Conservation (phyloP, 139 green algal species). For the Tetratostichococcus sp. region DNA sequence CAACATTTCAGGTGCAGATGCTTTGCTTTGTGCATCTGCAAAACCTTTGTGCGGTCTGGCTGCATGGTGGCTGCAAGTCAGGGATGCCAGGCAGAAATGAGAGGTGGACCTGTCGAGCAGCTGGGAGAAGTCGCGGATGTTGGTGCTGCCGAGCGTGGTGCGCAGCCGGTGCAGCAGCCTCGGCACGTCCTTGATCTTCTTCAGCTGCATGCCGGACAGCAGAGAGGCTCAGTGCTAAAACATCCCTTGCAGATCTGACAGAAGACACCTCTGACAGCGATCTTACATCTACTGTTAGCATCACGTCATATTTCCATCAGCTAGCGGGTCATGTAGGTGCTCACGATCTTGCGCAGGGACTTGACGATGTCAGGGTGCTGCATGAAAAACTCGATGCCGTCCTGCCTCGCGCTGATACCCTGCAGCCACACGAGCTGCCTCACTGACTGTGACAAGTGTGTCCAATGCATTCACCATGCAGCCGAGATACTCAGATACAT, state of each 20-base stretch:
- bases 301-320: too few relatives aligned
- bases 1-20: too few relatives aligned
- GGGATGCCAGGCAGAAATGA: too few relatives aligned
- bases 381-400: slow-evolving; percentile 55
- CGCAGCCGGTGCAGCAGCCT: slow-evolving; percentile 44
- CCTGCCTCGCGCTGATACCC: slow-evolving; percentile 30
- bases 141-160: slow-evolving; percentile 32
- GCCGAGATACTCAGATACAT: too few relatives aligned
- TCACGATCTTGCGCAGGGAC: slow-evolving; percentile 14
- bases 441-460: too few relatives aligned
- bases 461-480: too few relatives aligned
- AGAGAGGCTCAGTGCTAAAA: background rate
- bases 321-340: background rate
- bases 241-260: too few relatives aligned
- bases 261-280: too few relatives aligned
- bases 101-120: slow-evolving; percentile 35
- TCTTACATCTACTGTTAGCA: too few relatives aligned
- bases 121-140: slow-evolving; percentile 41
- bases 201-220: slow-evolving; percentile 7
- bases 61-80: too few relatives aligned
- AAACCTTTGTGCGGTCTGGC: too few relatives aligned
- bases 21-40: too few relatives aligned
- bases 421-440: background rate
- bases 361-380: slow-evolving; percentile 34
- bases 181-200: slow-evolving; percentile 55